phyloP scores from a whole-genome alignment of 148 eudicot genomes.

The Rhododendron vialii region DNA sequence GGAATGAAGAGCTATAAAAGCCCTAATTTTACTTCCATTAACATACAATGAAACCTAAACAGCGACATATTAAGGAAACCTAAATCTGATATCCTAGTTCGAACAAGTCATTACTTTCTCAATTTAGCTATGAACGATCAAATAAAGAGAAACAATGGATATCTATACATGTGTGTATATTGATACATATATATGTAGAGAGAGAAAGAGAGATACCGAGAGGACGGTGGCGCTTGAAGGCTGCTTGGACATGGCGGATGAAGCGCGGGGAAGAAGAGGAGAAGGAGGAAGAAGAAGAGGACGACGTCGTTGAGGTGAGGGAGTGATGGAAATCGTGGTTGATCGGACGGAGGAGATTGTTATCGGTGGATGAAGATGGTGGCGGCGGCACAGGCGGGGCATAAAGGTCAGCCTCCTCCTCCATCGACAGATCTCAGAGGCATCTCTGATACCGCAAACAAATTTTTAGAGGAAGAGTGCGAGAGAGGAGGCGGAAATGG shows the following conservation, averaged over 20 bases:
- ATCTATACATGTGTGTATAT: too few relatives aligned
- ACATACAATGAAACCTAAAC: background rate
- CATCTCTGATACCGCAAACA: conserved; percentile 9
- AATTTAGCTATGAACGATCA: background rate
- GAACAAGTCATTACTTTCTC: background rate
- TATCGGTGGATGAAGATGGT: conserved; percentile 13
- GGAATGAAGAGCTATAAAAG: background rate
- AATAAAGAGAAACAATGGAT: background rate
- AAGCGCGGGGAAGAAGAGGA: conserved; percentile 45
- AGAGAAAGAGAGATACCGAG: conserved; percentile 34
- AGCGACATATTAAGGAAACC: background rate
- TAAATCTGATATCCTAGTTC: background rate
- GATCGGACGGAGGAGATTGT: conserved; percentile 33
- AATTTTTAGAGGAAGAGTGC: background rate
- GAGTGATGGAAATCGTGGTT: conserved; percentile 28
- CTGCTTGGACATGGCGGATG: conserved; percentile 74
- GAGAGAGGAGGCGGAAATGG: background rate
- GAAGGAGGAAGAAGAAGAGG: conserved; percentile 33
- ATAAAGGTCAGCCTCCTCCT: conserved; percentile 28
- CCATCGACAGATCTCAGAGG: conserved; percentile 8
- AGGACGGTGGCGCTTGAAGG: conserved; percentile 88
- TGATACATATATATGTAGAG: background rate
- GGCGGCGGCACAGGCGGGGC: conserved; percentile 26
- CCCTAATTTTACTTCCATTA: conserved; percentile 3
- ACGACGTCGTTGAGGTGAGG: conserved; percentile 30